Evolutionary conservation across 2,329 filamentous ascomycete genomes (phyloP).

Genomic region (Mycosphaerella arachidis): DNA sequence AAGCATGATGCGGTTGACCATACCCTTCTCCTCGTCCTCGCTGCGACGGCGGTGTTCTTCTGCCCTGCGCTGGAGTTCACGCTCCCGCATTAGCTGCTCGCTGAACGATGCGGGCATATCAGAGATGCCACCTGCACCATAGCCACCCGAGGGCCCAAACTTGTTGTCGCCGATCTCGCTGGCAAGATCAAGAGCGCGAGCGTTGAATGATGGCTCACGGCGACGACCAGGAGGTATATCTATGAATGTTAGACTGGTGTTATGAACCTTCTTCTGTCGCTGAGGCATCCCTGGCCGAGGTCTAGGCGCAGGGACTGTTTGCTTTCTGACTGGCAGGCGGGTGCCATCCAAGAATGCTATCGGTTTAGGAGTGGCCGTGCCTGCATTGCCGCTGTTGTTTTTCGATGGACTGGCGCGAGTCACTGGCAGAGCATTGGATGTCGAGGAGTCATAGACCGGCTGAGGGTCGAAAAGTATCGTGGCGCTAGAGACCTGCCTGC

Average conservation of each 20-base stretch:
- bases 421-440: conserved; percentile 28
- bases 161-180: conserved; percentile 65
- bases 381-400: conserved; percentile 32
- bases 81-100: conserved; percentile 48
- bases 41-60: conserved; percentile 35
- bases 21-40: conserved; percentile 58
- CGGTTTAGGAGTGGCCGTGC: conserved; percentile 23
- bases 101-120: conserved; percentile 35
- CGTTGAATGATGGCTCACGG: conserved; percentile 62
- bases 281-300: conserved; percentile 56
- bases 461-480: conserved; percentile 81
- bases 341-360: conserved; percentile 9
- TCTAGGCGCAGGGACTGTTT: conserved; percentile 32
- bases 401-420: conserved; percentile 23
- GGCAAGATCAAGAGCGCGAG: conserved; percentile 59
- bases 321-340: conserved; percentile 11
- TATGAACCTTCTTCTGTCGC: conserved; percentile 23
- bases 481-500: conserved; percentile 70
- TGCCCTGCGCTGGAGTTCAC: conserved; percentile 49
- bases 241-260: conserved; percentile 24
- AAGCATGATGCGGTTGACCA: conserved; percentile 74
- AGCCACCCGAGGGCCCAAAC: conserved; percentile 55
- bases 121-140: conserved; percentile 30
- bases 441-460: conserved; percentile 30
- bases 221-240: conserved; percentile 24